A percentile compares a stretch with the other conserved stretches of the same genome.
Evolutionary conservation across 345 rosid genomes (phyloP).

Genomic region (Eucalyptus polyanthemos): DNA sequence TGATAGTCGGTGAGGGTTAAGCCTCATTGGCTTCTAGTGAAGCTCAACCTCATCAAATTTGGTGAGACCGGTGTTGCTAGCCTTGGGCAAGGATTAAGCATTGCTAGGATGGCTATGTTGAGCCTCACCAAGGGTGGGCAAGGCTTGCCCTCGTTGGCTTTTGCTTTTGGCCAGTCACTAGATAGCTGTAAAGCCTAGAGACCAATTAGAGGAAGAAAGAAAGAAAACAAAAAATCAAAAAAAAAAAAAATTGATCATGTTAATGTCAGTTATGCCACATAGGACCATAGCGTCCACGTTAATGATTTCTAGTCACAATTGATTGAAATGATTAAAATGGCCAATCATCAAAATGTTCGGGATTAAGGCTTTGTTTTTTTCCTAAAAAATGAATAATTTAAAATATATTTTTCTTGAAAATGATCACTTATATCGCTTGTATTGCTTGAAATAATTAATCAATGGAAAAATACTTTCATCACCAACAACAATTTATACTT

Average conservation of each 20-base stretch:
- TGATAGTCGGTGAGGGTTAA: background rate
- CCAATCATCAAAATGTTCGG: background rate
- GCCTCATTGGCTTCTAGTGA: background rate
- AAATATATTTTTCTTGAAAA: too few relatives aligned
- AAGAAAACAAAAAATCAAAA: too few relatives aligned
- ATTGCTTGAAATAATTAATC: too few relatives aligned
- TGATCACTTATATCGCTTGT: background rate
- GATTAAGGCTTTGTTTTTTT: background rate
- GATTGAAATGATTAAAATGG: background rate
- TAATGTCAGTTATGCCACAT: background rate
- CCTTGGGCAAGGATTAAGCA: background rate
- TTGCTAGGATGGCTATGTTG: background rate
- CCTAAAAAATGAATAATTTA: too few relatives aligned
- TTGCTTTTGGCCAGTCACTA: background rate
- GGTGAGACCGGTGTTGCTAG: background rate
- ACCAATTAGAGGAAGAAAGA: background rate
- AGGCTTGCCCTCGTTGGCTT: background rate
- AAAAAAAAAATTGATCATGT: background rate
- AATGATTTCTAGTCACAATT: too few relatives aligned
- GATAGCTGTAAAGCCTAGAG: background rate
- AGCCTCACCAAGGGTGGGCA: background rate
- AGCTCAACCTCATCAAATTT: background rate
- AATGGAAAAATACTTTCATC: background rate
- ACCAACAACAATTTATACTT: too few relatives aligned
- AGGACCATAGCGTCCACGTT: accelerated